phyloP scores from a whole-genome alignment of 345 rosid species.

The Citrus unshiu region DNA sequence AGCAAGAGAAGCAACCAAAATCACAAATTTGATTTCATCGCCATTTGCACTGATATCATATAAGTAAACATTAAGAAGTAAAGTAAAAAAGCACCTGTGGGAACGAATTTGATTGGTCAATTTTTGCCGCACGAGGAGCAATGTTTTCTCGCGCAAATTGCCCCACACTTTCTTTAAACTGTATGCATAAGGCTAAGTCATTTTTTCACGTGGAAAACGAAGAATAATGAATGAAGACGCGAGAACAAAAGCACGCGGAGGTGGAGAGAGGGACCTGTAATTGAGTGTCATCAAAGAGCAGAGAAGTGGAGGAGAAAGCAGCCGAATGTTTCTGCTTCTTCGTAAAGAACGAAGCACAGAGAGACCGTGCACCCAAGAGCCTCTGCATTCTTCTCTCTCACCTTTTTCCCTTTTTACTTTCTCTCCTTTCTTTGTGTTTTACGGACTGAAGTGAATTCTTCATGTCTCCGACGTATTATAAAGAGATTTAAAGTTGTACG shows the following conservation, averaged over 20 bases:
- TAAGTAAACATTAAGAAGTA: too few species aligned
- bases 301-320: constrained; percentile 65
- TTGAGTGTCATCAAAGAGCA: constrained; percentile 90
- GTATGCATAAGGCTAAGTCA: neutral
- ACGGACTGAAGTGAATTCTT: too few species aligned
- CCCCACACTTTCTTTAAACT: constrained; percentile 89
- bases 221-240: neutral
- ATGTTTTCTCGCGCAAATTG: constrained; percentile 78
- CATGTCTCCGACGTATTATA: too few species aligned
- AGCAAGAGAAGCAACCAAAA: neutral
- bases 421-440: too few species aligned
- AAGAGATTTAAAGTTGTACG: too few species aligned
- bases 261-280: constrained; percentile 50
- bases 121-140: constrained; percentile 70
- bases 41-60: too few species aligned
- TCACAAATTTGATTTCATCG: neutral
- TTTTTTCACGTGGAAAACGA: too few species aligned
- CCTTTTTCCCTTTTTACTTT: too few species aligned
- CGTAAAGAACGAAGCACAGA: constrained; percentile 20
- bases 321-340: constrained; percentile 32
- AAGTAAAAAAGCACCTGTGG: constrained; percentile 49
- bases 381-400: constrained; percentile 37
- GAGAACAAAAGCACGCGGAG: neutral
- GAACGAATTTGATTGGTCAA: constrained; percentile 72
- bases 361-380: constrained; percentile 32